Conservation (phyloP, 2,329 filamentous ascomycete species). For the Diaporthe australafricana region DNA sequence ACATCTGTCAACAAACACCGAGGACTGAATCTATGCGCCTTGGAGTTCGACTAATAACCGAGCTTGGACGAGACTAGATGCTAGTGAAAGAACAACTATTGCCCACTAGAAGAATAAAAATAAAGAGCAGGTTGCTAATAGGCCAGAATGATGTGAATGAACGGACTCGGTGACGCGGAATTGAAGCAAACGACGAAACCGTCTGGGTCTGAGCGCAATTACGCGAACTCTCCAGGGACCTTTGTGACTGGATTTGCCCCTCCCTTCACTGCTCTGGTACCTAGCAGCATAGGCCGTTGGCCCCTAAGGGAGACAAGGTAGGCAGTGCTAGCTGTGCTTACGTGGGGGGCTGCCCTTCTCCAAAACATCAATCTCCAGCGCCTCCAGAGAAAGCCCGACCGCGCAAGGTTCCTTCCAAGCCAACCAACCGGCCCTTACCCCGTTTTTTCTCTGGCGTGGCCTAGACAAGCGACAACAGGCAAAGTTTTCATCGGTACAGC, state of each 20-base stretch:
- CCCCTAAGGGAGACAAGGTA: conserved; percentile 1
- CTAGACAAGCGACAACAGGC: conserved; percentile 46
- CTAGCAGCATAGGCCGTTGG: background rate
- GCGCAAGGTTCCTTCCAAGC: conserved; percentile 12
- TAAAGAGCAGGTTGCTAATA: background rate
- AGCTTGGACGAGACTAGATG: no score
- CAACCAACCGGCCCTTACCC: conserved; percentile 30
- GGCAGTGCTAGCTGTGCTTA: conserved; percentile 18
- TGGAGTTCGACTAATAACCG: background rate
- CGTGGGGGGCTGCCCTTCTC: conserved; percentile 15
- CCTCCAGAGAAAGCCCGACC: background rate
- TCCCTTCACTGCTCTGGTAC: conserved; percentile 3
- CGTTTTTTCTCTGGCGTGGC: conserved; percentile 35
- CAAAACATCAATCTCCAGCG: conserved; percentile 23
- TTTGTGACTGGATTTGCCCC: conserved; percentile 5
- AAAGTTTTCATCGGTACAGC: conserved; percentile 67
- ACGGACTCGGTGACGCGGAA: background rate
- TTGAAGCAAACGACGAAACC: background rate
- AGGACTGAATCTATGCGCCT: background rate
- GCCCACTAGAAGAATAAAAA: background rate
- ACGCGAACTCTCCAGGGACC: background rate
- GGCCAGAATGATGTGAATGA: background rate
- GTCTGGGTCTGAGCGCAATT: background rate
- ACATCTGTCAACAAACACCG: background rate
- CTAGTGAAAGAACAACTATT: background rate